These are phyloP conservation scores for Saccharomycopsis phalli DNA, from an alignment of 1,139 yeast species.

Conservation along the genomic window DNA sequence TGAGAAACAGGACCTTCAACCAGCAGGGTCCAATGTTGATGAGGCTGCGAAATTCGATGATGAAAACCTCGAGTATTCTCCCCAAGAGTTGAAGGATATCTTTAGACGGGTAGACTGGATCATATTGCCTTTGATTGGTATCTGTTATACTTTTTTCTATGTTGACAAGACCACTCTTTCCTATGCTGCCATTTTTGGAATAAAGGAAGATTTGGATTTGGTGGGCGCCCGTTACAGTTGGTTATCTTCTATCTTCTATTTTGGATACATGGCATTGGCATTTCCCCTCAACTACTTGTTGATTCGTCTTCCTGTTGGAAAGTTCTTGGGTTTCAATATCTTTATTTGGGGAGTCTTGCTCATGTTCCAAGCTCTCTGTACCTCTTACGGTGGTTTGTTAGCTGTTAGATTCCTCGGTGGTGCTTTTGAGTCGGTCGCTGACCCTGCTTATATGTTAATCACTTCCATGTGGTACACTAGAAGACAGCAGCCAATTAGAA, in stretches of 20 bases:
- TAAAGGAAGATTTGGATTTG: slow-evolving; percentile 31
- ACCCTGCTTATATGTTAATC: slow-evolving; percentile 51
- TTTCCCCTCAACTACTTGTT: slow-evolving; percentile 43
- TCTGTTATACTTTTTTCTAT: slow-evolving; percentile 32
- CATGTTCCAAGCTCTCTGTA: slow-evolving; percentile 40
- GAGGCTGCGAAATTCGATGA: slow-evolving; percentile 5
- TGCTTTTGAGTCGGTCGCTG: slow-evolving; percentile 43
- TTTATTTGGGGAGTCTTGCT: slow-evolving; percentile 43
- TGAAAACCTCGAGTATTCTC: slow-evolving; percentile 2
- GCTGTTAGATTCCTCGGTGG: slow-evolving; percentile 46
- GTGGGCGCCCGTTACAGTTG: slow-evolving; percentile 38
- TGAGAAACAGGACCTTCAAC: not conserved
- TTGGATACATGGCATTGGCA: slow-evolving; percentile 40
- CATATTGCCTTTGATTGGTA: slow-evolving; percentile 32
- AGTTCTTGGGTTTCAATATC: slow-evolving; percentile 37
- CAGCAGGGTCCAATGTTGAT: not conserved
- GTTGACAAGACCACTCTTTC: slow-evolving; percentile 34
- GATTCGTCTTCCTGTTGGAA: slow-evolving; percentile 46
- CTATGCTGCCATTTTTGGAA: slow-evolving; percentile 40
- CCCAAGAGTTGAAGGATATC: slow-evolving; percentile 20
- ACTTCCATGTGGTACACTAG: slow-evolving; percentile 47
- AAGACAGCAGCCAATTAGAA: slow-evolving; percentile 43
- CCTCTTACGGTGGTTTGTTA: slow-evolving; percentile 41
- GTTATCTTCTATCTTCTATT: slow-evolving; percentile 50
- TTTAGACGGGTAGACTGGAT: slow-evolving; percentile 29